phyloP scores from a whole-genome alignment of 805 yeast genomes.

The Yamadazyma akitaensis region DNA sequence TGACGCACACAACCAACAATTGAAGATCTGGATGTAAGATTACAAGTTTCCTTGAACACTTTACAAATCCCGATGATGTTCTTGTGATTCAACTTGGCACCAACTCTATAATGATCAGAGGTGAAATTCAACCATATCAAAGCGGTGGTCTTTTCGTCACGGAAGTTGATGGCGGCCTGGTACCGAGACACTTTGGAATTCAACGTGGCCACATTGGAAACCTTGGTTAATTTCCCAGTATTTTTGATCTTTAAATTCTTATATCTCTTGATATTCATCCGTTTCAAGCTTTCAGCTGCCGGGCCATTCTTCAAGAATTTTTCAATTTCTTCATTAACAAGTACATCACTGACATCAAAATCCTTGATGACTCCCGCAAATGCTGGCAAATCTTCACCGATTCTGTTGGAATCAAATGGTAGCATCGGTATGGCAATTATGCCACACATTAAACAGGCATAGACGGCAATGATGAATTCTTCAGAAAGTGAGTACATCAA shows the following conservation, averaged over 20 bases:
- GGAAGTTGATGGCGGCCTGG: conserved; percentile 37
- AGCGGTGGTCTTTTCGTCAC: conserved; percentile 46
- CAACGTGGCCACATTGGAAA: conserved; percentile 36
- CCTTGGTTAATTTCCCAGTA: conserved; percentile 55
- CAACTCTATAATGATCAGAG: conserved; percentile 66
- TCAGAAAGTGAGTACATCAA: conserved; percentile 85
- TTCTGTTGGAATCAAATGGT: conserved; percentile 63
- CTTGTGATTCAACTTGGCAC: conserved; percentile 55
- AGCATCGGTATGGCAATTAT: conserved; percentile 71
- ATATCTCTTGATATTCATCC: conserved; percentile 29
- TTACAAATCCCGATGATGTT: conserved; percentile 77
- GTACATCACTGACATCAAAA: conserved; percentile 65
- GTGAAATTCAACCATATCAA: conserved; percentile 68
- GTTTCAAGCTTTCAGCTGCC: conserved; percentile 56
- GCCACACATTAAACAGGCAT: conserved; percentile 85
- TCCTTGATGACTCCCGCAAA: conserved; percentile 64
- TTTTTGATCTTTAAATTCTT: conserved; percentile 57
- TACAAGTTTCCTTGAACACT: conserved; percentile 88
- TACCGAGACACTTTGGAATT: conserved; percentile 42
- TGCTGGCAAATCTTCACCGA: conserved; percentile 71
- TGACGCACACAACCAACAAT: conserved; percentile 86
- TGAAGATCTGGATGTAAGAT: conserved; percentile 66
- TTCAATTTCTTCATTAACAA: conserved; percentile 78
- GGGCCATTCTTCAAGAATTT: conserved; percentile 64
- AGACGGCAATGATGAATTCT: conserved; percentile 76